These are phyloP conservation scores for Arachis monticola DNA, from an alignment of 331 rosid genomes.

Conservation along the genomic window DNA sequence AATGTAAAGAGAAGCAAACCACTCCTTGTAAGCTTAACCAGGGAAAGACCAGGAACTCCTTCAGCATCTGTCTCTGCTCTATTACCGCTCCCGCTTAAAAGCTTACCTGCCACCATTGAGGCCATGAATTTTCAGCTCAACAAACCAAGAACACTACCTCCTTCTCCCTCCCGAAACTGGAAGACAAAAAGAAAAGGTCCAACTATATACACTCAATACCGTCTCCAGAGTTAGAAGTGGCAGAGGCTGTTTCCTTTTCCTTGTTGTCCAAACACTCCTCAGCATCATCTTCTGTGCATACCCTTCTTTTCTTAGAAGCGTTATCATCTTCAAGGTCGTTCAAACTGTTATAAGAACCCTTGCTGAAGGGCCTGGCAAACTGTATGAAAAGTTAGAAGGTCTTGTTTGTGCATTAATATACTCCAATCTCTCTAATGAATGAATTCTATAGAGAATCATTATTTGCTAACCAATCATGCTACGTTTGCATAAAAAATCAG, in stretches of 20 bases:
- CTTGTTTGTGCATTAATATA: too few species aligned
- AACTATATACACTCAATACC: slow-evolving; percentile 33
- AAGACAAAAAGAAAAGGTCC: neutral
- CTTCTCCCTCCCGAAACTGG: slow-evolving; percentile 23
- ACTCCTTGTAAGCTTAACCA: slow-evolving; percentile 82
- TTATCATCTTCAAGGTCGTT: slow-evolving; percentile 34
- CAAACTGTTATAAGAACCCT: slow-evolving; percentile 32
- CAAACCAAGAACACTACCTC: slow-evolving; percentile 22
- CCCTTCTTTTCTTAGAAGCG: slow-evolving; percentile 60
- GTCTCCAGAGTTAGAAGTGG: slow-evolving; percentile 37
- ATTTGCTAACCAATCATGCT: too few species aligned
- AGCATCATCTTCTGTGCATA: slow-evolving; percentile 40
- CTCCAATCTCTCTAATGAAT: too few species aligned
- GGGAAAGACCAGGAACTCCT: slow-evolving; percentile 58
- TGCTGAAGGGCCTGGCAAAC: slow-evolving; percentile 48
- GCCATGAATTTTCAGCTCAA: slow-evolving; percentile 27
- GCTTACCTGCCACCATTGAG: slow-evolving; percentile 49
- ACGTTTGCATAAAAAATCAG: too few species aligned
- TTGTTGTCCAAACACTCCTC: slow-evolving; percentile 18
- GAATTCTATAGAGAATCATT: too few species aligned
- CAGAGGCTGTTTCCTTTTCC: slow-evolving; percentile 36
- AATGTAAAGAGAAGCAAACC: slow-evolving; percentile 77
- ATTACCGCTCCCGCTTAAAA: slow-evolving; percentile 40
- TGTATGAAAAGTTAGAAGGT: slow-evolving; percentile 38
- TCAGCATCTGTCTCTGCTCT: slow-evolving; percentile 43